Evolutionary conservation across 2,329 filamentous ascomycete genomes (phyloP), one percentile per base, ranked within the genome.

Genomic region (Colletotrichum sp.): DNA sequence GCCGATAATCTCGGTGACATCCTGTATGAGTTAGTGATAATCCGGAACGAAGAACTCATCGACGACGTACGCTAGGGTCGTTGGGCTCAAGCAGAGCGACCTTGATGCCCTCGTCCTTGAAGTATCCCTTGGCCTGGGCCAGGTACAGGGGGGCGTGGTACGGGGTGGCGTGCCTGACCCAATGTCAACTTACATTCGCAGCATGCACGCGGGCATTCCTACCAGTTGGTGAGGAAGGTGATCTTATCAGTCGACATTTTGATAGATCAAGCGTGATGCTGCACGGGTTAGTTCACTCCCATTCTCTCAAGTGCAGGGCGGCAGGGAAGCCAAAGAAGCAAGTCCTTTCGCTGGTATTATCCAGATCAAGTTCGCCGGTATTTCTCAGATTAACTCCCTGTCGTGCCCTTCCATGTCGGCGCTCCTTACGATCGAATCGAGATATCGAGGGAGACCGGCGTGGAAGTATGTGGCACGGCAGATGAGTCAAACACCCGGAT

Each of bases 311-410:
- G 73, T 76, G 75, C 78, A 77, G 76, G 80, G 81, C 80, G 73
- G 75, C 81, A 81, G 81, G 82, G 84, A 83, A 84, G 78, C 81
- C 86, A 89, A 91, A 91, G 91, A 93, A 93, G 93, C 93, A 95
- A 93, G 91, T 95, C 92, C 93, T 95, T 95, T 93, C 94, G 93
- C 93, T 94, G 93, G 93, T 90, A 94, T 94, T 94, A 93, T 93
- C 92, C 92, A 94, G 93, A 94, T 94, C 93, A 95, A 95, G 93
- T 95, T 94, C 89, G 87, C 88, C 92, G 93, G 93, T 94, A 93
- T 94, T 90, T 94, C 92, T 94, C 92, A 94, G 92, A 93, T 83
- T 84, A 81, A 81, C 79, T 80, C 80, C 78, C 80, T 79, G 78
- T 80, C 79, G 78, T 80, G 65, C 28, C 69, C 32, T 22, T 30